Evolutionary conservation across 176 grass and related monocot species (phyloP).

Genomic region (Oryza rufipogon): DNA sequence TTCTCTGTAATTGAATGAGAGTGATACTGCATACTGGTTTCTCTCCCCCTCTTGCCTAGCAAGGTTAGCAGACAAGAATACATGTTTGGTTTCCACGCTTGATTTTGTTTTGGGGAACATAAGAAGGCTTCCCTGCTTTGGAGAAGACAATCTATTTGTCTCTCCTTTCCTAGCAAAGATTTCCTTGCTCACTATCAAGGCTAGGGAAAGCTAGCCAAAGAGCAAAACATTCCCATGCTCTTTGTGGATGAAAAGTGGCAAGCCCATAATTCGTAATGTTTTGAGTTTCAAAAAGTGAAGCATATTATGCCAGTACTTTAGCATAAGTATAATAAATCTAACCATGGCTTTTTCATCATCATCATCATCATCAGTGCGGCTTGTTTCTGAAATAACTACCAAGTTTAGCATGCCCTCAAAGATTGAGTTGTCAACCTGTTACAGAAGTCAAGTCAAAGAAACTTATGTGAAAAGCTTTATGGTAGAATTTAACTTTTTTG

Average conservation of each 20-base stretch:
- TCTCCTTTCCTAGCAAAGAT: not conserved
- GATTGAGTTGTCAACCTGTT: constrained; percentile 58
- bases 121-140: not conserved
- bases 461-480: not conserved
- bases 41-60: too few species aligned
- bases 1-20: not conserved
- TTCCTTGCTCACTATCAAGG: not conserved
- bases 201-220: not conserved
- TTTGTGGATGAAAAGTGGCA: not conserved
- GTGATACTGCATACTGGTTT: not conserved
- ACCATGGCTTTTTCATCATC: constrained; percentile 61
- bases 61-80: too few species aligned
- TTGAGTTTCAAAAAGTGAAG: not conserved
- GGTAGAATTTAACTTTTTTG: not conserved
- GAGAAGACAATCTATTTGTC: not conserved
- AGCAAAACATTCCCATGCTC: not conserved
- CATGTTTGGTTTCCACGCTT: not conserved
- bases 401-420: constrained; percentile 69
- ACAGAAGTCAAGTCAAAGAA: constrained; percentile 32
- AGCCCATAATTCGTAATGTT: not conserved
- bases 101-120: not conserved
- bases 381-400: constrained; percentile 42
- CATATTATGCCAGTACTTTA: constrained; percentile 20
- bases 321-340: constrained; percentile 37
- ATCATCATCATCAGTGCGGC: constrained; percentile 10